These are phyloP conservation scores for Dicorynia guianensis DNA, from an alignment of 306 rosid species.

Conservation along the genomic window DNA sequence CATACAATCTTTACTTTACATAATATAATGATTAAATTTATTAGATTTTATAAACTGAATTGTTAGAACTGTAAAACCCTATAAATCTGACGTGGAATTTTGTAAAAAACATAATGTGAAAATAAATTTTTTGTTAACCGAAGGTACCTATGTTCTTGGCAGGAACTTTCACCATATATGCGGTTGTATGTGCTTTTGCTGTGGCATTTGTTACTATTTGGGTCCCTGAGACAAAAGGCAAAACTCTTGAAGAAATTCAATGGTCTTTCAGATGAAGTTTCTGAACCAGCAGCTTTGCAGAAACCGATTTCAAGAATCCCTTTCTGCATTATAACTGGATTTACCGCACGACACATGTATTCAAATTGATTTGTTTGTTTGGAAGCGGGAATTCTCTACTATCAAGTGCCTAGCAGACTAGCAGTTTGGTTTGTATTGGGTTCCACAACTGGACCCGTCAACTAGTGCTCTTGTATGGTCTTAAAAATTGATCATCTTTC, in stretches of 20 bases:
- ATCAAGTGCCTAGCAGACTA: neutral
- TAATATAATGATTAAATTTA: too few relatives aligned
- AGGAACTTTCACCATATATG: slow-evolving; percentile 90
- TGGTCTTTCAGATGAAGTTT: slow-evolving; percentile 77
- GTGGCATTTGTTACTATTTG: slow-evolving; percentile 69
- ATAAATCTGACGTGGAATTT: too few relatives aligned
- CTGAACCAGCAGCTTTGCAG: slow-evolving; percentile 29
- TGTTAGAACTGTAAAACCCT: too few relatives aligned
- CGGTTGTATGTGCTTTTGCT: slow-evolving; percentile 65
- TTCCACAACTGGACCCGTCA: neutral
- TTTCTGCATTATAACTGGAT: slow-evolving; percentile 1
- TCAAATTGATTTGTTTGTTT: slow-evolving; percentile 13
- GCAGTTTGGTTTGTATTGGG: slow-evolving; percentile 12
- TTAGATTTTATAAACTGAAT: too few relatives aligned
- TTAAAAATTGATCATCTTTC: slow-evolving; percentile 1
- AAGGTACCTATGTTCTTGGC: slow-evolving; percentile 43
- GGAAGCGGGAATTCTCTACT: slow-evolving; percentile 15
- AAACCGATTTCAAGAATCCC: slow-evolving; percentile 31
- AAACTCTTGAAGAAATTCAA: slow-evolving; percentile 93
- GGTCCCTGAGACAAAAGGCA: slow-evolving; percentile 98
- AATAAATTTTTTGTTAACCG: too few relatives aligned
- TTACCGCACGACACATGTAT: neutral
- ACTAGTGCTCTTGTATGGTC: slow-evolving; percentile 28
- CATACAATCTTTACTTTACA: too few relatives aligned
- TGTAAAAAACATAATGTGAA: too few relatives aligned